These are phyloP conservation scores for Dioscorea dumetorum DNA, from an alignment of 106 monocot species.

Conservation along the genomic window DNA sequence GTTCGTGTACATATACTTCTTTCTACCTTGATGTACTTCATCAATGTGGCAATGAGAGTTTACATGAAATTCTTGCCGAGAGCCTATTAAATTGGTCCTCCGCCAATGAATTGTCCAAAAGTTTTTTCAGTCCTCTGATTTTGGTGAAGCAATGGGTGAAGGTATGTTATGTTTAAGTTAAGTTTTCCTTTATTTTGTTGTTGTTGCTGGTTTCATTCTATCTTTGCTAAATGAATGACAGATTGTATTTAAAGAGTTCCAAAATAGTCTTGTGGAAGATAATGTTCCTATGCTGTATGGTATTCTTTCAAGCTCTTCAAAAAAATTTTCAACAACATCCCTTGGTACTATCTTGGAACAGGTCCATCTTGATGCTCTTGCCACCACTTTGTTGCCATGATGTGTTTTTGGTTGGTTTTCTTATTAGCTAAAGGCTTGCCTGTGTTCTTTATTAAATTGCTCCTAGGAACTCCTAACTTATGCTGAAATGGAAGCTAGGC, in stretches of 20 bases:
- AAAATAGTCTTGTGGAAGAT: not conserved
- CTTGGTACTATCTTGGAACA: slow-evolving; percentile 26
- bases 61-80: not conserved
- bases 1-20: not conserved
- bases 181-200: not conserved
- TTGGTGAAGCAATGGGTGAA: not conserved
- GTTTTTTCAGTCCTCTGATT: not conserved
- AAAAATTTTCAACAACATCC: slow-evolving; percentile 1
- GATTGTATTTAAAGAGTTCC: not conserved
- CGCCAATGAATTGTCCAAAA: not conserved
- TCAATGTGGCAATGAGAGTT: not conserved
- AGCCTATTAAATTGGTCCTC: not conserved
- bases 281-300: slow-evolving; percentile 13
- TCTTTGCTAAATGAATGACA: not conserved
- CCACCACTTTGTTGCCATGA: too few relatives aligned
- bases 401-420: too few relatives aligned
- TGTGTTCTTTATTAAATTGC: not conserved
- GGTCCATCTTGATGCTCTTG: slow-evolving; percentile 2
- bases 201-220: not conserved
- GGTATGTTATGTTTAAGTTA: not conserved
- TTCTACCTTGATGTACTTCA: not conserved
- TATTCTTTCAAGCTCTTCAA: not conserved
- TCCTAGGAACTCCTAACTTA: slow-evolving; percentile 26
- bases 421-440: too few relatives aligned
- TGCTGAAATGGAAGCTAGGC: slow-evolving; percentile 5